These are phyloP conservation scores for Whalleya microplaca DNA, from an alignment of 2,329 filamentous ascomycete species.

Conservation along the genomic window DNA sequence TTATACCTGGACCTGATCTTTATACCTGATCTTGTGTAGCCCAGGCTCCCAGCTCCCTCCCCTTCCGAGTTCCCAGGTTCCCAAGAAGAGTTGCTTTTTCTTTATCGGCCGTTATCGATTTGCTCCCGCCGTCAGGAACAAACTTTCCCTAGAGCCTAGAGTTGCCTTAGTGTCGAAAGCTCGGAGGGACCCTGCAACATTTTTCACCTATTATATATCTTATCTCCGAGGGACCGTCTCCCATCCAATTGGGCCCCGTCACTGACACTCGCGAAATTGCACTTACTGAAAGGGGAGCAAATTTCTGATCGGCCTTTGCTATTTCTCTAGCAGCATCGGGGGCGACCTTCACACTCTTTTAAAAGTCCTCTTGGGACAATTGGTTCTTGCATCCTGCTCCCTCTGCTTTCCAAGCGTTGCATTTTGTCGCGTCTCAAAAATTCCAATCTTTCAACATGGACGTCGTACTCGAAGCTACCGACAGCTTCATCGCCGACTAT, in stretches of 20 bases:
- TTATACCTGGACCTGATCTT: too few relatives aligned
- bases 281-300: conserved; percentile 10
- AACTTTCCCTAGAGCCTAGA: background rate
- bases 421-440: background rate
- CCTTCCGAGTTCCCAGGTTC: background rate
- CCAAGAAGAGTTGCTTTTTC: background rate
- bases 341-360: conserved; percentile 1
- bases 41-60: background rate
- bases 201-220: conserved; percentile 10
- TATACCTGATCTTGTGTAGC: background rate
- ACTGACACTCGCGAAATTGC: conserved; percentile 26
- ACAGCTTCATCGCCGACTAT: conserved; percentile 81
- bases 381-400: background rate
- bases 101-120: background rate
- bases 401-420: background rate
- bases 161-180: background rate
- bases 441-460: conserved; percentile 69
- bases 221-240: conserved; percentile 20
- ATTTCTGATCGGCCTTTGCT: conserved; percentile 15
- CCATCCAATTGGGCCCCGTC: conserved; percentile 13
- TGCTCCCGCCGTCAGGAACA: background rate
- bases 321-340: background rate
- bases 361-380: background rate
- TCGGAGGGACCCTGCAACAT: background rate
- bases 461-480: conserved; percentile 83